phyloP scores from a whole-genome alignment of 441 rosid species.

The Manihot esculenta region DNA sequence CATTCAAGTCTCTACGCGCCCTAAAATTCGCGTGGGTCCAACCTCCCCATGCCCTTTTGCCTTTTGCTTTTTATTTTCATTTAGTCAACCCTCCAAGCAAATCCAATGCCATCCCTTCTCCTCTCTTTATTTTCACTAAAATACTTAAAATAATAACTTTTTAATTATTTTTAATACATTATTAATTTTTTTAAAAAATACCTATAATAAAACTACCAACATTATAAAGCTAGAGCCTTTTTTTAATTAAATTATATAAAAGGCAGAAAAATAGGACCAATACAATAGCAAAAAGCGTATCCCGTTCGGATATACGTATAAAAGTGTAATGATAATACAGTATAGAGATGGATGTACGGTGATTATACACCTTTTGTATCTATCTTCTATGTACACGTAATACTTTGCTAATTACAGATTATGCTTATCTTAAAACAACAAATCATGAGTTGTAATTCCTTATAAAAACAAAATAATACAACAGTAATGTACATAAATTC shows the following conservation, averaged over 20 bases:
- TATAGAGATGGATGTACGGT: too few relatives aligned
- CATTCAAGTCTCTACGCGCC: neutral
- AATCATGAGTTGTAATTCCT: neutral
- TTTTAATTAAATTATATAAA: too few relatives aligned
- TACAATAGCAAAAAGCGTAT: too few relatives aligned
- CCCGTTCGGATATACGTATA: neutral
- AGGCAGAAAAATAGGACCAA: too few relatives aligned
- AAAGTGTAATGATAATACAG: neutral
- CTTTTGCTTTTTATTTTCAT: neutral
- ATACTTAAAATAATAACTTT: too few relatives aligned
- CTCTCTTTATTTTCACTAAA: neutral
- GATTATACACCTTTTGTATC: neutral
- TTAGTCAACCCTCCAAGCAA: constrained; percentile 8
- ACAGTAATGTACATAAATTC: too few relatives aligned
- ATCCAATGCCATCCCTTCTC: neutral
- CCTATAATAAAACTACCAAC: too few relatives aligned
- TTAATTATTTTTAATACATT: too few relatives aligned
- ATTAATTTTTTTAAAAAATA: too few relatives aligned
- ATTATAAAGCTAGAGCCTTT: too few relatives aligned
- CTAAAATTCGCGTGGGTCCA: neutral
- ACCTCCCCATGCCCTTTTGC: neutral
- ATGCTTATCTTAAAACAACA: neutral
- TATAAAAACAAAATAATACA: too few relatives aligned
- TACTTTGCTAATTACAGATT: neutral
- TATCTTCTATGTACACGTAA: neutral